Evolutionary conservation across 2,329 filamentous ascomycete genomes (phyloP).

Genomic region (Cladosporium sp.): DNA sequence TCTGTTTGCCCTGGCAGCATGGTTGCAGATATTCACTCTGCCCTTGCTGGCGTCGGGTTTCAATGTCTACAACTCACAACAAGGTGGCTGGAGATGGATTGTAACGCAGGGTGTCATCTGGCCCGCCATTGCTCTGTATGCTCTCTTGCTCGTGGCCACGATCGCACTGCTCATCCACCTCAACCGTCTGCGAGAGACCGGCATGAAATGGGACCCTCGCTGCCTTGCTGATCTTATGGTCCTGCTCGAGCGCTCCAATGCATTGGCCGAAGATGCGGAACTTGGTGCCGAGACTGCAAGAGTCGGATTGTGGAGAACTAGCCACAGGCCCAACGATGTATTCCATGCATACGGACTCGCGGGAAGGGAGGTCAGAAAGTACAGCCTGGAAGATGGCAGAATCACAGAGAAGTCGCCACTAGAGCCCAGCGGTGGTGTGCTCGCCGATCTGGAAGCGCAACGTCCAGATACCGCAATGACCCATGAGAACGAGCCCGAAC

Average conservation of each 20-base stretch:
- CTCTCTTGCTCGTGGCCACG: slow-evolving; percentile 58
- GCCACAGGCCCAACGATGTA: slow-evolving; percentile 58
- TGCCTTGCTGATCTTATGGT: slow-evolving; percentile 77
- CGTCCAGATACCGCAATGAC: slow-evolving; percentile 17
- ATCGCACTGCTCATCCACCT: slow-evolving; percentile 62
- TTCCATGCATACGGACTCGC: slow-evolving; percentile 78
- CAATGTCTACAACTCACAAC: slow-evolving; percentile 55
- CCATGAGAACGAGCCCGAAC: slow-evolving; percentile 49
- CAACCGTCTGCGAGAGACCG: slow-evolving; percentile 55
- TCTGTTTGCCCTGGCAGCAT: slow-evolving; percentile 62
- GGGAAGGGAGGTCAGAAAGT: slow-evolving; percentile 48
- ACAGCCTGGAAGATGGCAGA: slow-evolving; percentile 47
- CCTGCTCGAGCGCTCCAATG: slow-evolving; percentile 75
- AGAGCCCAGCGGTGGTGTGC: not conserved
- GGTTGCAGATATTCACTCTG: slow-evolving; percentile 74
- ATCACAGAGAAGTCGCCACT: slow-evolving; percentile 39
- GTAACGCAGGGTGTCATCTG: slow-evolving; percentile 74
- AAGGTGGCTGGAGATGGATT: slow-evolving; percentile 71
- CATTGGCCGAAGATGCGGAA: slow-evolving; percentile 65
- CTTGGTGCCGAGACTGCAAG: slow-evolving; percentile 54
- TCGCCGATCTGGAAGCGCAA: slow-evolving; percentile 30
- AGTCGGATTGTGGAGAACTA: slow-evolving; percentile 81
- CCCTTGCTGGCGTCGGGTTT: slow-evolving; percentile 78
- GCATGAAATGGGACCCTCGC: slow-evolving; percentile 78
- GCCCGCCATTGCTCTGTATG: slow-evolving; percentile 71